A percentile compares a stretch with the other conserved stretches of the same genome.
Evolutionary conservation across 2,329 filamentous ascomycete genomes (phyloP).

Genomic region (Diaporthe longicolla): DNA sequence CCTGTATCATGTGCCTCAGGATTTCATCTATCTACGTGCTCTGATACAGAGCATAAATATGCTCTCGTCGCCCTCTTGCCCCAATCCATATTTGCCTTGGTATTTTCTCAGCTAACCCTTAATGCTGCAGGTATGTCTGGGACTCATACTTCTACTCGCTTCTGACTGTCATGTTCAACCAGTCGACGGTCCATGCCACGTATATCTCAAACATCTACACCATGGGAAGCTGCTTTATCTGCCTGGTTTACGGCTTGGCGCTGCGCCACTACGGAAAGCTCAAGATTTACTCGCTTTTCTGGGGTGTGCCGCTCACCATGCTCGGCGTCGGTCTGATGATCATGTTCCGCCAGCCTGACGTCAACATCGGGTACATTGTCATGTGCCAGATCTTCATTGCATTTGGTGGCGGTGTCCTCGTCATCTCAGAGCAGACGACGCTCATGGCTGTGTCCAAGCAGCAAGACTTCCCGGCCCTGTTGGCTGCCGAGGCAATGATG

Average conservation of each 20-base stretch:
- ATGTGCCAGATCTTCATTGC: conserved; percentile 75
- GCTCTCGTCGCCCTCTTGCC: background rate
- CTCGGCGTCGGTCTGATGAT: conserved; percentile 72
- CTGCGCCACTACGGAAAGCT: conserved; percentile 50
- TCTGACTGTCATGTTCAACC: conserved; percentile 53
- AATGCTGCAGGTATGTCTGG: conserved; percentile 2
- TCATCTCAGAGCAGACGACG: conserved; percentile 73
- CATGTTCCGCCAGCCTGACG: conserved; percentile 67
- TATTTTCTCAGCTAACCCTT: background rate
- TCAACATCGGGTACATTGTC: conserved; percentile 67
- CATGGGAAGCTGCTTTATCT: conserved; percentile 45
- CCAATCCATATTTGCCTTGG: background rate
- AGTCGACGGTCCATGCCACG: conserved; percentile 52
- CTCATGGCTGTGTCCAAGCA: conserved; percentile 73
- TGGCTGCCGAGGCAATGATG: conserved; percentile 73
- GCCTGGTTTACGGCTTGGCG: background rate
- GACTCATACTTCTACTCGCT: conserved; percentile 26
- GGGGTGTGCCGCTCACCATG: conserved; percentile 68
- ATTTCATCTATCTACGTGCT: background rate
- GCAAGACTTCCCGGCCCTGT: conserved; percentile 71
- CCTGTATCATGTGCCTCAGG: background rate
- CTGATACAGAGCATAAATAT: background rate
- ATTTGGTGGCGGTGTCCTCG: conserved; percentile 70
- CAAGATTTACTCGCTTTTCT: conserved; percentile 59
- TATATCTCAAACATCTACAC: conserved; percentile 58